Conservation (phyloP, 352 stramenopile genomes). For the Globisporangium uncinulatum region DNA sequence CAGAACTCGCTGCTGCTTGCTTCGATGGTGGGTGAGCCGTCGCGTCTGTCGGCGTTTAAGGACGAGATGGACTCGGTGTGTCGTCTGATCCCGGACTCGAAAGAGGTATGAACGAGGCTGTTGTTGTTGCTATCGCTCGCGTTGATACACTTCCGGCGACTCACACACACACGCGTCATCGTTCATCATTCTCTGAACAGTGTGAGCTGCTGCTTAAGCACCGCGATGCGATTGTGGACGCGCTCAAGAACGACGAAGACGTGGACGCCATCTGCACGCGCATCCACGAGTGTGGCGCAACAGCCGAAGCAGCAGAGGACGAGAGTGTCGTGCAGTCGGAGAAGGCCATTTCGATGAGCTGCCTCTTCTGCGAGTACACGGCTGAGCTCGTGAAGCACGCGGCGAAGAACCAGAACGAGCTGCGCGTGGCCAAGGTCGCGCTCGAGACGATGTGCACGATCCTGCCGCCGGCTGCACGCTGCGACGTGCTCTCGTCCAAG, state of each 20-base stretch:
- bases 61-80: conserved; percentile 46
- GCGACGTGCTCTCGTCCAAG: conserved; percentile 64
- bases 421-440: conserved; percentile 58
- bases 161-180: neutral
- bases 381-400: conserved; percentile 49
- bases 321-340: conserved; percentile 16
- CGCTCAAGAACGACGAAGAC: conserved; percentile 40
- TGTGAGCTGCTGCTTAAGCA: conserved; percentile 57
- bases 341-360: conserved; percentile 41
- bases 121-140: too few relatives aligned
- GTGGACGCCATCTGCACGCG: conserved; percentile 47
- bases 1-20: conserved; percentile 53
- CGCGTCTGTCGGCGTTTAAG: conserved; percentile 45
- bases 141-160: conserved; percentile 1
- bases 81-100: conserved; percentile 48
- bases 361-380: conserved; percentile 77
- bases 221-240: conserved; percentile 40
- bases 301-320: conserved; percentile 7
- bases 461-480: conserved; percentile 49
- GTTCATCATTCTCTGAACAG: conserved; percentile 9
- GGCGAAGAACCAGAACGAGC: conserved; percentile 34
- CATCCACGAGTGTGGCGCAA: conserved; percentile 30
- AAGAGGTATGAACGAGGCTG: conserved; percentile 17
- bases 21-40: conserved; percentile 35
- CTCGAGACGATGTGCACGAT: conserved; percentile 76